phyloP scores from a whole-genome alignment of 169 alveolate genomes.

The Amoebophrya sp. region DNA sequence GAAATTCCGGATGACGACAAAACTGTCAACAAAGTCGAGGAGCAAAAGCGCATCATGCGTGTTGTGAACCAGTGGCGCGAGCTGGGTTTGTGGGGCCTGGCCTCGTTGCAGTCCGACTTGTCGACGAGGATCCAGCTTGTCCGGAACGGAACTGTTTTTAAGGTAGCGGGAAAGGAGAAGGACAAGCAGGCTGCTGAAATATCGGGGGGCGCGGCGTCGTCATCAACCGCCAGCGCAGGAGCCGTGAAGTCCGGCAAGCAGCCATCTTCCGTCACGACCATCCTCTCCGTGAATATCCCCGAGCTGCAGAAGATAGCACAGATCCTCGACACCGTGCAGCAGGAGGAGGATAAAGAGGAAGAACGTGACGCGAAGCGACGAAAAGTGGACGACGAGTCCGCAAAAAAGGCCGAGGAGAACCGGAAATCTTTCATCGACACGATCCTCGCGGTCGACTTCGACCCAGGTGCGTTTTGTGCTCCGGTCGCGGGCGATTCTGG shows the following conservation, averaged over 20 bases:
- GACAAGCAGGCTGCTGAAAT: too few species aligned
- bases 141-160: not conserved
- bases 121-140: not conserved
- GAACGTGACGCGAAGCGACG: not conserved
- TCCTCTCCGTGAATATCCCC: not conserved
- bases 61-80: not conserved
- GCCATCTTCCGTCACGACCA: too few species aligned
- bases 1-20: not conserved
- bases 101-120: not conserved
- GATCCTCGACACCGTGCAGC: not conserved
- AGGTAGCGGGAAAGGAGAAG: too few species aligned
- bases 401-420: not conserved
- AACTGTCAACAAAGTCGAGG: not conserved
- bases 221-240: too few species aligned
- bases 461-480: too few species aligned
- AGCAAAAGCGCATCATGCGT: not conserved
- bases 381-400: not conserved
- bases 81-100: not conserved
- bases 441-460: too few species aligned
- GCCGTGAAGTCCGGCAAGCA: too few species aligned
- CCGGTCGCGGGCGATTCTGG: too few species aligned
- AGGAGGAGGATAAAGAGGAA: not conserved
- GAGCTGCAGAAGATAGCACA: not conserved
- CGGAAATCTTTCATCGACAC: not conserved
- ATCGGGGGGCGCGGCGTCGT: too few species aligned